These are phyloP conservation scores for Penstemon newberryi DNA, from an alignment of 257 asterid species.

Conservation along the genomic window DNA sequence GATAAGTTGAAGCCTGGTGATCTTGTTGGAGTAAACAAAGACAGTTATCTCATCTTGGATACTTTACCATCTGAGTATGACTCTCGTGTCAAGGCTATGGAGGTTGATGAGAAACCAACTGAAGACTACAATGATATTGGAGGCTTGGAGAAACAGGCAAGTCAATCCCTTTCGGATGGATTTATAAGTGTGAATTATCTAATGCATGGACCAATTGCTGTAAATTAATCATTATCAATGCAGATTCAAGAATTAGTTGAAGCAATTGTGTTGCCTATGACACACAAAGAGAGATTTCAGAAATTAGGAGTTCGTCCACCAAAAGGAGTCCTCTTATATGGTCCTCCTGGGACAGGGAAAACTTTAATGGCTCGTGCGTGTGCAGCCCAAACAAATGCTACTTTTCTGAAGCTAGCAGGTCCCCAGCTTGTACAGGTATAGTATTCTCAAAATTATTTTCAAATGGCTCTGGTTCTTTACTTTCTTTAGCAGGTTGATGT, in stretches of 20 bases:
- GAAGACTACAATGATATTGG: constrained; percentile 97
- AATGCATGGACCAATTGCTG: constrained; percentile 2
- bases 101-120: constrained; percentile 97
- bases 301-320: constrained; percentile 80
- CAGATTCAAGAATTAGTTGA: constrained; percentile 85
- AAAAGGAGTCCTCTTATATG: constrained; percentile 75
- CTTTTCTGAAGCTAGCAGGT: constrained; percentile 74
- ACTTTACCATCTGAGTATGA: constrained; percentile 96
- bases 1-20: constrained; percentile 93
- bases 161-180: constrained; percentile 1
- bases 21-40: constrained; percentile 97
- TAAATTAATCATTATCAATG: not conserved
- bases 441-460: not conserved
- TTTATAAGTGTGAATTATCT: constrained; percentile 1
- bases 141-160: constrained; percentile 94
- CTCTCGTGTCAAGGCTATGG: constrained; percentile 98
- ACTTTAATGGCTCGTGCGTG: constrained; percentile 82
- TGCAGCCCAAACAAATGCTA: constrained; percentile 82
- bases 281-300: constrained; percentile 75
- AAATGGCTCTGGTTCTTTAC: constrained; percentile 5
- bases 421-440: constrained; percentile 79
- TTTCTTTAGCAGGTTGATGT: constrained; percentile 23
- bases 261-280: constrained; percentile 86
- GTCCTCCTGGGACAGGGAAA: constrained; percentile 90
- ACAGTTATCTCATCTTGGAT: constrained; percentile 90